These are phyloP conservation scores for Phytophthora vignae DNA, from an alignment of 352 stramenopile genomes.

Conservation along the genomic window DNA sequence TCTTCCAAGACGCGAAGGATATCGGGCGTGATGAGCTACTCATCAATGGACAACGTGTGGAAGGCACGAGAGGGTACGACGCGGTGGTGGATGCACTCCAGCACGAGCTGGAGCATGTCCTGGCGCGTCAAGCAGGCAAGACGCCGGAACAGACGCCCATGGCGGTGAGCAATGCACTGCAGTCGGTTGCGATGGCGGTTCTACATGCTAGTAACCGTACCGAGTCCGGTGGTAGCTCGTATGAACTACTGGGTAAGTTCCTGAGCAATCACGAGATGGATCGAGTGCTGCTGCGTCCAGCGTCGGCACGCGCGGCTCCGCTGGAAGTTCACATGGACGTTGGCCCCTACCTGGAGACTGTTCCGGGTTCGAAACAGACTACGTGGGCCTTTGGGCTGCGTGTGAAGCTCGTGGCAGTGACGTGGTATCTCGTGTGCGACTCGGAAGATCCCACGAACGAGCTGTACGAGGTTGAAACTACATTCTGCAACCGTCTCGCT, in stretches of 20 bases:
- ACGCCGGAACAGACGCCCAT: constrained; percentile 41
- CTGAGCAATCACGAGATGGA: constrained; percentile 62
- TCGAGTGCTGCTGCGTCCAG: constrained; percentile 69
- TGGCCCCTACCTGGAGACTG: constrained; percentile 52
- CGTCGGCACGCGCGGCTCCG: constrained; percentile 65
- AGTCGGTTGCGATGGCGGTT: constrained; percentile 38
- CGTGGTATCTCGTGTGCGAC: constrained; percentile 80
- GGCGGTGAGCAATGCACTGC: constrained; percentile 42
- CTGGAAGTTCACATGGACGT: constrained; percentile 68
- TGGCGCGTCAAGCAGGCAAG: constrained; percentile 40
- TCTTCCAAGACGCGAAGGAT: constrained; percentile 85
- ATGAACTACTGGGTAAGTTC: constrained; percentile 72
- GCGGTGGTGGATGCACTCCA: constrained; percentile 60
- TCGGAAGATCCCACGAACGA: constrained; percentile 68
- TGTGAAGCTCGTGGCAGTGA: constrained; percentile 56
- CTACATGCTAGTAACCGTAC: constrained; percentile 80
- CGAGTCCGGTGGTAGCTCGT: constrained; percentile 76
- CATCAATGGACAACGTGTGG: constrained; percentile 63
- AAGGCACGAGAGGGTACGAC: constrained; percentile 67
- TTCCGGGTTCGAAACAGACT: constrained; percentile 14
- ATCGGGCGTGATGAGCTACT: constrained; percentile 77
- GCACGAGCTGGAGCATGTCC: constrained; percentile 47
- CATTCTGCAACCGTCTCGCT: constrained; percentile 68
- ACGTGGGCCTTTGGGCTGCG: constrained; percentile 74
- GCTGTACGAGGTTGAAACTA: constrained; percentile 61